Evolutionary conservation across 805 yeast species (phyloP), one percentile per base, ranked within the genome.

Genomic region (Clavispora asparagi): DNA sequence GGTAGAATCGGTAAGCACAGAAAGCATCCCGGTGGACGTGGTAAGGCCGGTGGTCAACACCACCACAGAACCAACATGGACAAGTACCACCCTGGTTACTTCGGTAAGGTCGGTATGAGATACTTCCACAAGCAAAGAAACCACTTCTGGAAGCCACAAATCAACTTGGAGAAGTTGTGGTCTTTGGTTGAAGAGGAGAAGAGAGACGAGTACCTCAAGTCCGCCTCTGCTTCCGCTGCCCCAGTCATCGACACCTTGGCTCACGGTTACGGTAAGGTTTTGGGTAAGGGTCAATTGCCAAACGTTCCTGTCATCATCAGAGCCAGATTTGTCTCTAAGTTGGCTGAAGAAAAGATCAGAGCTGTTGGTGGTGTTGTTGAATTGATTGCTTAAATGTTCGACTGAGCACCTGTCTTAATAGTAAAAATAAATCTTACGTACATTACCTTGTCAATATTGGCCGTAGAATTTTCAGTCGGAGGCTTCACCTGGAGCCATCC

Each of bases 41-140:
- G 99, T 94, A 92, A 80, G 91, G 99, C 99, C 75, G 99, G 99
- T 92, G 99, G 99, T 89, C 92, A 82, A 81, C 98, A 92, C 79
- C 99, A 94, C 81, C 99, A 94, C 97, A 89, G 99, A 85, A 91
- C 94, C 77, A 94, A 94, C 84, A 78, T 94, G 82, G 99, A 94
- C 78, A 94, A 92, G 80, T 94, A 87, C 96, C 99, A 94, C 79
- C 99, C 99, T 71, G 99, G 99, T 90, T 94, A 94, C 92, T 94
- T 94, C 81, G 99, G 99, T 87, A 95, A 94, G 83, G 98, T 94
- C 74, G 99, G 99, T 91, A 92, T 92, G 97, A 89, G 99, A 87
- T 85, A 87, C 85, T 92, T 85, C 96, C 97, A 89, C 89, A 83
- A 86, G 77, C 95, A 88, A 80, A 79, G 78, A 70, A 79, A 77